phyloP scores from a whole-genome alignment of 495 filamentous ascomycete species.

The Xylaria flabelliformis region DNA sequence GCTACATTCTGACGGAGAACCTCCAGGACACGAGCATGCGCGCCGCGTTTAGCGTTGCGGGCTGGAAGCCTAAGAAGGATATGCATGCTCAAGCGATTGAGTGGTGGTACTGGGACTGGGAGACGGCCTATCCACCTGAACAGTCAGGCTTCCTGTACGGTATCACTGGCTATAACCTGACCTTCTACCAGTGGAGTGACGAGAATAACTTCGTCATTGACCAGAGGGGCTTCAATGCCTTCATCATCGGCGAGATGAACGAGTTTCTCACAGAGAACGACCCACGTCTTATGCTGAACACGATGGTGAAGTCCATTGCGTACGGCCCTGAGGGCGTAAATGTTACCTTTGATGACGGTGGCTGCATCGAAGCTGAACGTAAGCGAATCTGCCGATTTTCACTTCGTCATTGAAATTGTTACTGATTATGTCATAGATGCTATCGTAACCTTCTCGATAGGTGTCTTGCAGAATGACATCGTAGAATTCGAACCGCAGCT shows the following conservation, averaged over 20 bases:
- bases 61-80: constrained; percentile 69
- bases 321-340: constrained; percentile 63
- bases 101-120: constrained; percentile 64
- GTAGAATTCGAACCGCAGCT: constrained; percentile 67
- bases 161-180: constrained; percentile 43
- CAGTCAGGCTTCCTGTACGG: constrained; percentile 42
- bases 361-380: constrained; percentile 65
- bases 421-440: constrained; percentile 36
- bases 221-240: constrained; percentile 69
- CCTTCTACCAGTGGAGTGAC: constrained; percentile 52
- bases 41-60: constrained; percentile 64
- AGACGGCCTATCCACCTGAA: constrained; percentile 58
- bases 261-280: constrained; percentile 66
- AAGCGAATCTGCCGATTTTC: constrained; percentile 59
- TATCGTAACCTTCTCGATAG: constrained; percentile 55
- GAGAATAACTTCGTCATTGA: constrained; percentile 73
- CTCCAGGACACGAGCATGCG: constrained; percentile 69
- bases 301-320: constrained; percentile 63
- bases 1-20: constrained; percentile 63
- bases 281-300: constrained; percentile 64
- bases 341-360: constrained; percentile 60
- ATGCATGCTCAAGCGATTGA: constrained; percentile 66
- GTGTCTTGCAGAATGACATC: constrained; percentile 69
- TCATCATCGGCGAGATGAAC: constrained; percentile 66
- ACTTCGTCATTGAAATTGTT: constrained; percentile 40